A percentile compares a stretch with the other conserved stretches of the same genome.
Conservation (phyloP, 2,329 filamentous ascomycete species). For the Plenodomus tracheiphilus region DNA sequence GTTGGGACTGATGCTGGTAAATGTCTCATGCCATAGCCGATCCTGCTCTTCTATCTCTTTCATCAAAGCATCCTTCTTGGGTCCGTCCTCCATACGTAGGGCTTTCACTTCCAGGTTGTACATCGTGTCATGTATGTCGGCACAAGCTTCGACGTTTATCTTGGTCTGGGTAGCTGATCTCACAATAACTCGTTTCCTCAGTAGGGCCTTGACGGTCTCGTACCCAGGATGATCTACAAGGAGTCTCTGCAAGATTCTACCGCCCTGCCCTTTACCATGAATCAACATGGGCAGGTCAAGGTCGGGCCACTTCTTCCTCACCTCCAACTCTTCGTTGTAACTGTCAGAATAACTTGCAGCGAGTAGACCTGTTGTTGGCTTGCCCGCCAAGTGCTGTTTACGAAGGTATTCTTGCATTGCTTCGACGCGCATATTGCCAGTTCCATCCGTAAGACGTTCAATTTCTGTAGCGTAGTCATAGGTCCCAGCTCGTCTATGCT, state of each 20-base stretch:
- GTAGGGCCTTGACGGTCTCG: constrained; percentile 3
- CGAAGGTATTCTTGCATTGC: constrained; percentile 26
- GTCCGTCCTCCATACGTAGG: constrained; percentile 22
- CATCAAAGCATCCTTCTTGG: constrained; percentile 22
- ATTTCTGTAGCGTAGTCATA: constrained; percentile 35
- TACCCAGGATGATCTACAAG: constrained; percentile 10
- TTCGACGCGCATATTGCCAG: constrained; percentile 11
- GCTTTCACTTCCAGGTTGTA: constrained; percentile 34
- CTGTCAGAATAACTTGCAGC: constrained; percentile 9
- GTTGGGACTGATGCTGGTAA: background rate
- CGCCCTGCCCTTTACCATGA: too few species aligned
- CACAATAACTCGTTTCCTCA: constrained; percentile 3
- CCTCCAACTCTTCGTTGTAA: constrained; percentile 2
- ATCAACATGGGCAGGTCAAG: constrained; percentile 6
- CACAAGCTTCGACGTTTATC: constrained; percentile 15
- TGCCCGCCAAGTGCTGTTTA: constrained; percentile 23
- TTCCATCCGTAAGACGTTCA: constrained; percentile 18
- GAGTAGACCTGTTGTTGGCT: constrained; percentile 22
- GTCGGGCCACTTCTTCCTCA: constrained; percentile 19
- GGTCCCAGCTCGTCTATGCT: constrained; percentile 28
- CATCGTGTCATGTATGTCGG: constrained; percentile 30
- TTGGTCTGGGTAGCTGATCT: constrained; percentile 4
- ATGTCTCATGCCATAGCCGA: constrained; percentile 8
- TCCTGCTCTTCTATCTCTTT: constrained; percentile 46
- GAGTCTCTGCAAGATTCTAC: background rate